phyloP scores from a whole-genome alignment of 2,329 filamentous ascomycete genomes.

The Fusarium aywerte region DNA sequence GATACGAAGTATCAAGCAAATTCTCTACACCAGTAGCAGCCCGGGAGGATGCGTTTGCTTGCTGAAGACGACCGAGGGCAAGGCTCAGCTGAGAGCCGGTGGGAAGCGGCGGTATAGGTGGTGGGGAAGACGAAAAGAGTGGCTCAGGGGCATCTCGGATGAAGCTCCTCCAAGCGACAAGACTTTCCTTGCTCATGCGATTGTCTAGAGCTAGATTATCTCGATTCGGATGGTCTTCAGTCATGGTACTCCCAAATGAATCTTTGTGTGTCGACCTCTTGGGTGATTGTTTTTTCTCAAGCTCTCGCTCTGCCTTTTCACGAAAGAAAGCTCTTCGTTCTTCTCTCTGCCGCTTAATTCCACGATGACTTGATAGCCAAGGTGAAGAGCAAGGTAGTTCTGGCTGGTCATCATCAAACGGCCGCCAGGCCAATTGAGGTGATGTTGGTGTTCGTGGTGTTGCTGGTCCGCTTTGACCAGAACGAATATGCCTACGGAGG shows the following conservation, averaged over 20 bases:
- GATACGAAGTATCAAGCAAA: constrained; percentile 29
- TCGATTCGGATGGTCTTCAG: constrained; percentile 20
- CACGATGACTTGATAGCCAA: constrained; percentile 39
- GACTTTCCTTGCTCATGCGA: constrained; percentile 40
- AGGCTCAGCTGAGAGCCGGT: constrained; percentile 32
- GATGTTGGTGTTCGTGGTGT: constrained; percentile 36
- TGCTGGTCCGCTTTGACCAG: constrained; percentile 29
- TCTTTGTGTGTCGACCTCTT: constrained; percentile 18
- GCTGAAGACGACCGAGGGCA: constrained; percentile 17
- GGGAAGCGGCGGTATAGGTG: constrained; percentile 45
- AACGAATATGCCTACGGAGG: constrained; percentile 44
- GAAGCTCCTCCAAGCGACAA: constrained; percentile 41
- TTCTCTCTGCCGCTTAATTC: constrained; percentile 34
- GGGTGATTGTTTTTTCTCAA: constrained; percentile 6
- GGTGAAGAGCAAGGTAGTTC: constrained; percentile 38
- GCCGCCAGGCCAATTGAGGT: constrained; percentile 42
- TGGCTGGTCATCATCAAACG: constrained; percentile 40
- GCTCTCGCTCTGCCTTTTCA: constrained; percentile 33
- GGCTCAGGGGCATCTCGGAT: constrained; percentile 41
- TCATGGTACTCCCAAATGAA: constrained; percentile 22
- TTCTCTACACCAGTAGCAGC: constrained; percentile 3
- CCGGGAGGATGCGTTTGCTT: constrained; percentile 7
- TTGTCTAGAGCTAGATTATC: constrained; percentile 1
- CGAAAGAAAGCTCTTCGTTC: constrained; percentile 40
- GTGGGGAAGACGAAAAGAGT: constrained; percentile 40